Evolutionary conservation across 1,284 basidiomycete species (phyloP).

Genomic region (Rhodotorula sp.): DNA sequence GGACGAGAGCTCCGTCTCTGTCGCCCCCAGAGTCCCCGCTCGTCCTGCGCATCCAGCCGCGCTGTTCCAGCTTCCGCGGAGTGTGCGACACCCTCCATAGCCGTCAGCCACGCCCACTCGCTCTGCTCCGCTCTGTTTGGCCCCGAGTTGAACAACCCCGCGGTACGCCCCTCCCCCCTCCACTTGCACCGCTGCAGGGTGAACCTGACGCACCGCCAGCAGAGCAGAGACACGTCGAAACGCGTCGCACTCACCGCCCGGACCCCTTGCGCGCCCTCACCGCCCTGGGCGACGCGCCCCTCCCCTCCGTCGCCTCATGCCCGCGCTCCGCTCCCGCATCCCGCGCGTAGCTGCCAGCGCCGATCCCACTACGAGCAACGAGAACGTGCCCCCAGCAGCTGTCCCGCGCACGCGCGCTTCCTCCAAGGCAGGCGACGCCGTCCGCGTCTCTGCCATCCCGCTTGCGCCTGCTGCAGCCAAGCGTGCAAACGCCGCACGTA

Average conservation of each 20-base stretch:
- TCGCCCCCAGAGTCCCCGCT: too few relatives aligned
- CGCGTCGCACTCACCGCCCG: background rate
- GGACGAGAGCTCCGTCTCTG: too few relatives aligned
- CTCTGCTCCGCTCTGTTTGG: too few relatives aligned
- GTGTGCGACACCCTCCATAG: too few relatives aligned
- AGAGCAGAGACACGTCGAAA: background rate
- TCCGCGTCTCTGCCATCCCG: constrained; percentile 2
- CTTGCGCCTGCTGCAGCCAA: background rate
- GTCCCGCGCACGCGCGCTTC: background rate
- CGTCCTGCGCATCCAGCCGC: too few relatives aligned
- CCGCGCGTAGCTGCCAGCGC: background rate
- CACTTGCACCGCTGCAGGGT: too few relatives aligned
- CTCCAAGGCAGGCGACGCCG: background rate
- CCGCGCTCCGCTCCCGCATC: background rate
- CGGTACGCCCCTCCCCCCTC: too few relatives aligned
- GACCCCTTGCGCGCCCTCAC: background rate
- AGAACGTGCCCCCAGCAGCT: background rate
- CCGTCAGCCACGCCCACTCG: too few relatives aligned
- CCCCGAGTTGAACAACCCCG: too few relatives aligned
- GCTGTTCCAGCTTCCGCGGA: too few relatives aligned
- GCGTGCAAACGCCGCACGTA: background rate
- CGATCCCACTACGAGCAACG: background rate
- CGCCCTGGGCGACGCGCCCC: background rate
- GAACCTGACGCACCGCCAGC: too few relatives aligned
- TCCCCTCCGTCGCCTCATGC: background rate